A percentile compares a stretch with the other conserved stretches of the same genome.
Evolutionary conservation across 345 rosid species (phyloP).

Genomic region (Rhizophora apiculata): DNA sequence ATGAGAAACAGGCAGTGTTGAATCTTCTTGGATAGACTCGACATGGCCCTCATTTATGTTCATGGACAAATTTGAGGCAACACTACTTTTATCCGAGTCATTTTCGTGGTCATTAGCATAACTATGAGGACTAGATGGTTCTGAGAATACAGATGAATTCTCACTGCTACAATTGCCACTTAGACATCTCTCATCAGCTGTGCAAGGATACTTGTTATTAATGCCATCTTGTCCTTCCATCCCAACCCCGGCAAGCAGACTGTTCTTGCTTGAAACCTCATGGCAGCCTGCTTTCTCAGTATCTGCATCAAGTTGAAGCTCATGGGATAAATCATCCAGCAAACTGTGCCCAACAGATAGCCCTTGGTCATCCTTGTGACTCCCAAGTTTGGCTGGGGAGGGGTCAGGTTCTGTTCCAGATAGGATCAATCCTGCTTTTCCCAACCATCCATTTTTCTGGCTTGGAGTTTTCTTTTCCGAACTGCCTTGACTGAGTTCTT

Average conservation of each 20-base stretch:
- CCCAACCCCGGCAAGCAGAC: constrained; percentile 22
- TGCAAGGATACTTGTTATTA: constrained; percentile 24
- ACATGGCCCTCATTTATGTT: constrained; percentile 45
- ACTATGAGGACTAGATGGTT: constrained; percentile 49
- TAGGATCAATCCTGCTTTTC: constrained; percentile 50
- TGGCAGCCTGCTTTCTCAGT: constrained; percentile 24
- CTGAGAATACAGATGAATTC: constrained; percentile 51
- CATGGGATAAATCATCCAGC: constrained; percentile 66
- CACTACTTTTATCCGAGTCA: constrained; percentile 62
- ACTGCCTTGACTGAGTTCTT: constrained; percentile 40
- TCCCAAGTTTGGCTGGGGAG: constrained; percentile 36
- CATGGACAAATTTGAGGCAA: constrained; percentile 46
- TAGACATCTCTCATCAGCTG: constrained; percentile 45
- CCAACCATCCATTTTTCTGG: constrained; percentile 71
- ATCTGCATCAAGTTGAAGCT: constrained; percentile 52
- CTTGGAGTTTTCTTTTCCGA: constrained; percentile 39
- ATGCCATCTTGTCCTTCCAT: constrained; percentile 27
- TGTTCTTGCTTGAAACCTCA: constrained; percentile 26
- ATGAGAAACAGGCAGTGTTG: constrained; percentile 54
- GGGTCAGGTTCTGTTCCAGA: constrained; percentile 80
- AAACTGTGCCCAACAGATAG: constrained; percentile 54
- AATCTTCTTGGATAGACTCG: constrained; percentile 35
- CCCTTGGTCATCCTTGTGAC: constrained; percentile 32
- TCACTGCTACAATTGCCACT: constrained; percentile 49
- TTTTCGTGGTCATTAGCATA: constrained; percentile 54